Conservation (phyloP, 345 rosid species). For the Jatropha curcas region DNA sequence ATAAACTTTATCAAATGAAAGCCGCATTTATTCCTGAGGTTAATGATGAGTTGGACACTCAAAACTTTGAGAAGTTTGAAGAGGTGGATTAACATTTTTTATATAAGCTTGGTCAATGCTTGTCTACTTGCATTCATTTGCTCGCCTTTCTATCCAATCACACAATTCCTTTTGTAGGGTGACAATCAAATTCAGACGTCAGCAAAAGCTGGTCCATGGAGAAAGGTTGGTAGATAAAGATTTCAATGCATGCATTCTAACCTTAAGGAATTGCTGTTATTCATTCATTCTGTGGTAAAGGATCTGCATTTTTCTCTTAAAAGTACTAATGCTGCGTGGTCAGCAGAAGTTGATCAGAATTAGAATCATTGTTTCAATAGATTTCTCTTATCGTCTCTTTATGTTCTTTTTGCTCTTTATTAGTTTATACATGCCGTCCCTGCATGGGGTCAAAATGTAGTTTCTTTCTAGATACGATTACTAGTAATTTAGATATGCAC, state of each 20-base stretch:
- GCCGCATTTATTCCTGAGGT: slow-evolving; percentile 70
- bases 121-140: background rate
- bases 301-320: background rate
- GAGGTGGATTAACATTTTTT: slow-evolving; percentile 40
- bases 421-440: background rate
- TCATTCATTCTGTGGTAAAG: background rate
- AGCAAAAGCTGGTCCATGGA: slow-evolving; percentile 38
- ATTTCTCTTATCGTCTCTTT: too few relatives aligned
- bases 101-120: background rate
- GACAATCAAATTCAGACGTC: slow-evolving; percentile 31
- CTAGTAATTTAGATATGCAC: background rate
- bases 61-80: slow-evolving; percentile 70
- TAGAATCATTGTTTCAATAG: background rate
- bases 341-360: background rate
- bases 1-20: slow-evolving; percentile 50
- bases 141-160: background rate
- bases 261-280: background rate
- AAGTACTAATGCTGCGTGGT: background rate
- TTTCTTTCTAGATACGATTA: background rate
- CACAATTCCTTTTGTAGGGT: slow-evolving; percentile 19
- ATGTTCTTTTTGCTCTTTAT: background rate
- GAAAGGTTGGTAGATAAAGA: slow-evolving; percentile 31
- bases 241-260: slow-evolving; percentile 5
- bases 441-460: background rate
- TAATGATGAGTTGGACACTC: slow-evolving; percentile 60